Evolutionary conservation across 768 basidiomycete species (phyloP).

Genomic region (Tulasnella sp.): DNA sequence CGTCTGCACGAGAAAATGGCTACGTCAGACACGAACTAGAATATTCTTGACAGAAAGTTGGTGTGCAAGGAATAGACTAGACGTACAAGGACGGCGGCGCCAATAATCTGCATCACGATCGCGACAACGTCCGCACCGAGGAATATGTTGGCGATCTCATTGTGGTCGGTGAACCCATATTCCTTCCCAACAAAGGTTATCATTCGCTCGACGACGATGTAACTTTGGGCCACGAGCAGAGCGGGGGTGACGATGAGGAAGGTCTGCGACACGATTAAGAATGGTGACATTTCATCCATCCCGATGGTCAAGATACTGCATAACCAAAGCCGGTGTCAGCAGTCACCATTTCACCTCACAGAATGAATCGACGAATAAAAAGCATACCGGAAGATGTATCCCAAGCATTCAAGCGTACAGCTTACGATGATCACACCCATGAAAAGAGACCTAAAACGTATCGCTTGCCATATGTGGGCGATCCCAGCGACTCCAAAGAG

Average conservation of each 20-base stretch:
- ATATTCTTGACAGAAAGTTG: not conserved
- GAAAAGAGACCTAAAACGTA: constrained; percentile 4
- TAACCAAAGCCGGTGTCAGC: not conserved
- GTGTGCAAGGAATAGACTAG: not conserved
- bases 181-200: constrained; percentile 34
- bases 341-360: not conserved
- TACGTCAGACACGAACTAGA: not conserved
- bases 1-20: constrained; percentile 25
- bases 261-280: constrained; percentile 19
- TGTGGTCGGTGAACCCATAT: constrained; percentile 24
- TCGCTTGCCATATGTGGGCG: not conserved
- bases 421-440: constrained; percentile 3
- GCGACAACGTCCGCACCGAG: constrained; percentile 34
- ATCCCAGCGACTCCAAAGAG: constrained; percentile 5
- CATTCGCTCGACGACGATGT: constrained; percentile 36
- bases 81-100: constrained; percentile 16
- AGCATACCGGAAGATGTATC: constrained; percentile 20
- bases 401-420: constrained; percentile 4
- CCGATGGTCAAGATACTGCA: constrained; percentile 15
- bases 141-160: constrained; percentile 35
- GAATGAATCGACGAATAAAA: not conserved
- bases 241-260: constrained; percentile 35
- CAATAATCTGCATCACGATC: constrained; percentile 31
- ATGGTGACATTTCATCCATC: not conserved
- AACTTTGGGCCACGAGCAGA: constrained; percentile 34